Evolutionary conservation across 352 stramenopile species (phyloP).

Genomic region (Phytophthora cryptogea): DNA sequence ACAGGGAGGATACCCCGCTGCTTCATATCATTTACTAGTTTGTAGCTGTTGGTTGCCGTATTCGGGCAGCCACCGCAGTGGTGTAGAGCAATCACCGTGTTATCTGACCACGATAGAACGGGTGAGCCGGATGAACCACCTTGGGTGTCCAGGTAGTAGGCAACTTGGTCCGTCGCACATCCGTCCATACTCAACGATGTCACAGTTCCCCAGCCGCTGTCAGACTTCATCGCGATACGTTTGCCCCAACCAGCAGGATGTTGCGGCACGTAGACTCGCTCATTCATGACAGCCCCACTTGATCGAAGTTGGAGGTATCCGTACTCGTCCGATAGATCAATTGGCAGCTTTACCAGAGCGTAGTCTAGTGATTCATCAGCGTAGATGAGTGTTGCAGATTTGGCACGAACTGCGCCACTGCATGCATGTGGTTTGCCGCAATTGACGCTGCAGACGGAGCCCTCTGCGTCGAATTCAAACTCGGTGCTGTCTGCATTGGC

Average conservation of each 20-base stretch:
- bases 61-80: conserved; percentile 82
- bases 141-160: conserved; percentile 72
- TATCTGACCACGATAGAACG: conserved; percentile 59
- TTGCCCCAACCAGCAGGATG: conserved; percentile 72
- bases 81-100: conserved; percentile 68
- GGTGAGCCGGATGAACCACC: conserved; percentile 76
- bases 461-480: conserved; percentile 66
- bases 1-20: conserved; percentile 42
- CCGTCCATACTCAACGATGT: conserved; percentile 44
- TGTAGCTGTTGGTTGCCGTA: conserved; percentile 65
- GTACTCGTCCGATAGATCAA: conserved; percentile 44
- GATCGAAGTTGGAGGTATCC: conserved; percentile 61
- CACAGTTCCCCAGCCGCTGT: conserved; percentile 43
- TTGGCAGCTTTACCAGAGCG: conserved; percentile 63
- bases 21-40: conserved; percentile 56
- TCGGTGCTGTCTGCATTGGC: conserved; percentile 55
- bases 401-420: conserved; percentile 33
- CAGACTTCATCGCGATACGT: conserved; percentile 62
- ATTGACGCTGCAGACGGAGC: conserved; percentile 30
- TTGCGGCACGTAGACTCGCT: conserved; percentile 64
- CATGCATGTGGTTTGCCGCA: conserved; percentile 48
- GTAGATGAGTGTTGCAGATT: conserved; percentile 42
- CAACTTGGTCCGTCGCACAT: conserved; percentile 60
- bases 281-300: conserved; percentile 38
- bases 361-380: conserved; percentile 54